Evolutionary conservation across 2,329 filamentous ascomycete genomes (phyloP).

Genomic region (Penicillium sp.): DNA sequence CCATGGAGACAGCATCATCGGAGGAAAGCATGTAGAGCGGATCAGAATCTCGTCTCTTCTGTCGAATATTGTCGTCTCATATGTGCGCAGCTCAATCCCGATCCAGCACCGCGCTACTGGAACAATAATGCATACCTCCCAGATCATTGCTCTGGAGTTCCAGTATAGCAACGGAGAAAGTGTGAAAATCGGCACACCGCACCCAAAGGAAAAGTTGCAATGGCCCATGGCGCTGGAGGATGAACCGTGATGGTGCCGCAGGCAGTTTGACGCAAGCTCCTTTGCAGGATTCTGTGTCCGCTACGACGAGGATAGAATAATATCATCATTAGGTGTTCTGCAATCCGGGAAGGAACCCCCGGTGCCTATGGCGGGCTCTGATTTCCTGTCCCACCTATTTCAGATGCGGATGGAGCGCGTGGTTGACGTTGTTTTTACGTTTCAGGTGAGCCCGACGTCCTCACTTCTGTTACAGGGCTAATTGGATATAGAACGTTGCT

Average conservation of each 20-base stretch:
- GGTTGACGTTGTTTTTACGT: background rate
- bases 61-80: background rate
- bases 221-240: background rate
- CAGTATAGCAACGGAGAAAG: background rate
- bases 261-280: background rate
- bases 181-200: background rate
- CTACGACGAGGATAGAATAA: background rate
- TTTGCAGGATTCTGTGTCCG: background rate
- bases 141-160: background rate
- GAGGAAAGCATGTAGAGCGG: background rate
- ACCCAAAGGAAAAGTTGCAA: background rate
- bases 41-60: background rate
- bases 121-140: background rate
- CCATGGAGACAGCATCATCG: background rate
- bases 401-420: background rate
- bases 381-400: background rate
- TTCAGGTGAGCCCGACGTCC: no score
- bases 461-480: no score
- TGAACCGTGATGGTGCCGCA: background rate
- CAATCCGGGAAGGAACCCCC: background rate
- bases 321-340: background rate
- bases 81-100: background rate
- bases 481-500: no score
- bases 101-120: background rate
- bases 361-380: background rate